Evolutionary conservation across 2,329 filamentous ascomycete genomes (phyloP).

Genomic region (Xylariaceae sp.): DNA sequence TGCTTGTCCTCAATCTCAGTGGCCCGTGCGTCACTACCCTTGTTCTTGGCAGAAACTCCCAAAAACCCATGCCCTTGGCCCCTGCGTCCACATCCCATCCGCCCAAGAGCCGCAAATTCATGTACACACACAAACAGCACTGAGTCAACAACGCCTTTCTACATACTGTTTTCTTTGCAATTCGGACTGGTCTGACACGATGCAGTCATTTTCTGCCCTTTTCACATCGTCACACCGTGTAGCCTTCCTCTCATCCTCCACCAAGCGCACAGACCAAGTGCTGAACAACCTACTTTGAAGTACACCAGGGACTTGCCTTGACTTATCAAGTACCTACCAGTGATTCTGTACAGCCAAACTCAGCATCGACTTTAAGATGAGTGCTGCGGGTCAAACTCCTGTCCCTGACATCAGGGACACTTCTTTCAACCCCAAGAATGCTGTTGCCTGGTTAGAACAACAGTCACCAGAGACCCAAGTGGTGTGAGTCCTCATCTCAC

Average conservation of each 20-base stretch:
- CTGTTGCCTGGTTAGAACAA: slow-evolving; percentile 26
- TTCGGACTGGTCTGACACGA: no score
- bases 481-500: slow-evolving; percentile 19
- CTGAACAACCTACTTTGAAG: no score
- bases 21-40: slow-evolving; percentile 8
- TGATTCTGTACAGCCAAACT: no score
- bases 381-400: slow-evolving; percentile 4
- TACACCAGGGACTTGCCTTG: no score
- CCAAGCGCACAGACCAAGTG: no score
- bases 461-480: slow-evolving; percentile 20
- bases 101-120: neutral
- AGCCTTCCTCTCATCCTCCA: no score
- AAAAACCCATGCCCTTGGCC: neutral
- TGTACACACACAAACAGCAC: neutral
- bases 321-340: no score
- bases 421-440: slow-evolving; percentile 28
- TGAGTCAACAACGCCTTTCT: no score
- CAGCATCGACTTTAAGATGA: slow-evolving; percentile 13
- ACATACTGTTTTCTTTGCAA: no score
- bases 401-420: slow-evolving; percentile 19
- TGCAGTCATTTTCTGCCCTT: no score
- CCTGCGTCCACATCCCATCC: neutral
- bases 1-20: neutral
- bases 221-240: no score
- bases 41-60: neutral